Evolutionary conservation across 352 stramenopile species (phyloP).

Genomic region (Pythium plurisporium): DNA sequence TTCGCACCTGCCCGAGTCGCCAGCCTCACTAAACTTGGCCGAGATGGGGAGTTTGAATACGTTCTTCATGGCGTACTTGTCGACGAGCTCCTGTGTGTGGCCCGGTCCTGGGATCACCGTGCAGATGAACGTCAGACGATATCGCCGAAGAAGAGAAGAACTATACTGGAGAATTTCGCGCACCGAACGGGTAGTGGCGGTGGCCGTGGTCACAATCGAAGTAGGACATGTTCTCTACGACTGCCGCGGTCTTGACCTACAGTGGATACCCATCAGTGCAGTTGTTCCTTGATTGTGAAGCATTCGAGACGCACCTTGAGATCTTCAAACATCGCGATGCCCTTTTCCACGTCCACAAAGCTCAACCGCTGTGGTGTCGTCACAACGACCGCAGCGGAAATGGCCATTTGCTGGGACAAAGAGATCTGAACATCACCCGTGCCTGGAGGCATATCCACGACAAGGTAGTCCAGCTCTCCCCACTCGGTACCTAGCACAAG

Average conservation of each 20-base stretch:
- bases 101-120: slow-evolving; percentile 37
- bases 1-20: slow-evolving; percentile 64
- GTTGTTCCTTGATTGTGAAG: background rate
- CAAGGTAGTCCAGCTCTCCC: slow-evolving; percentile 99
- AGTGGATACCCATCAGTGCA: background rate
- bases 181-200: slow-evolving; percentile 85
- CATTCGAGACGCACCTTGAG: slow-evolving; percentile 69
- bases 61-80: slow-evolving; percentile 81
- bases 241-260: slow-evolving; percentile 92
- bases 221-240: slow-evolving; percentile 99
- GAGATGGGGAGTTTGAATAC: slow-evolving; percentile 83
- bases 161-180: background rate
- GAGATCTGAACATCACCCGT: slow-evolving; percentile 99
- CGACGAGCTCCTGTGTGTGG: slow-evolving; percentile 68
- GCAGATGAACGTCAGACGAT: background rate
- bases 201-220: slow-evolving; percentile 89
- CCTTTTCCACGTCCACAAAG: slow-evolving; percentile 98
- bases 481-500: slow-evolving; percentile 95
- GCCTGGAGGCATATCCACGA: slow-evolving; percentile 98
- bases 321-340: slow-evolving; percentile 98
- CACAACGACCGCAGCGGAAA: slow-evolving; percentile 98
- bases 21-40: slow-evolving; percentile 63
- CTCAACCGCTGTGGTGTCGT: slow-evolving; percentile 97
- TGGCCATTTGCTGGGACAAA: slow-evolving; percentile 95
- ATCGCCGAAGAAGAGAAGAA: no score